A percentile compares a stretch with the other conserved stretches of the same genome.
Conservation (phyloP, 2,329 filamentous ascomycete species). For the Claviceps monticola region DNA sequence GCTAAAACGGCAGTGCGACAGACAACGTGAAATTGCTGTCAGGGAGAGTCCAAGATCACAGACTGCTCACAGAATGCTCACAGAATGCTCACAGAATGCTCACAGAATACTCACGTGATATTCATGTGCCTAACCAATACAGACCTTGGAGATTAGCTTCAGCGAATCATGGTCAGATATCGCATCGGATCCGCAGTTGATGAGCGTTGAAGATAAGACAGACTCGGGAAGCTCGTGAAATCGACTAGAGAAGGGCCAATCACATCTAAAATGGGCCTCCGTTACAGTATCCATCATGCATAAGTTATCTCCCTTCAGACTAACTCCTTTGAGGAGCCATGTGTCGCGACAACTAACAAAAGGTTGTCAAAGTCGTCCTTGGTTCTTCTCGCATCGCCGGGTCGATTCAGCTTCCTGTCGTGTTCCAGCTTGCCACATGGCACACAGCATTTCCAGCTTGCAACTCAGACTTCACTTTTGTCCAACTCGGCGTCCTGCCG, state of each 20-base stretch:
- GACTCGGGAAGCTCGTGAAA: neutral
- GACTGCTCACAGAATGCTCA: no score
- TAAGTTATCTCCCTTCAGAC: neutral
- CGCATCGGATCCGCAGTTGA: neutral
- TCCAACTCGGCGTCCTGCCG: neutral
- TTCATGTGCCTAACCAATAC: no score
- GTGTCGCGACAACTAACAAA: neutral
- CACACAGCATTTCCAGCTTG: neutral
- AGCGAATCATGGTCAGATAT: neutral
- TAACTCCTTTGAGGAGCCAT: neutral
- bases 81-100: no score
- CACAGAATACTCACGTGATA: no score
- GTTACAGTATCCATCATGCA: neutral
- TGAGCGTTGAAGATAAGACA: slow-evolving; percentile 1
- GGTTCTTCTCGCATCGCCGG: neutral
- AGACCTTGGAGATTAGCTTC: neutral
- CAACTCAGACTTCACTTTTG: neutral
- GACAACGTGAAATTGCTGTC: neutral
- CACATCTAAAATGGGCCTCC: neutral
- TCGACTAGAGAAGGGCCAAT: neutral
- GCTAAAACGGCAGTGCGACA: neutral
- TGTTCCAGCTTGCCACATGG: neutral
- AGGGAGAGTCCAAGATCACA: neutral
- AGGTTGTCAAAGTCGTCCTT: neutral
- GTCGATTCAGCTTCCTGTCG: neutral